Base-by-base conservation (phyloP, 2,329 filamentous ascomycete genomes). In the Aspergillus spinulosporus region DNA sequence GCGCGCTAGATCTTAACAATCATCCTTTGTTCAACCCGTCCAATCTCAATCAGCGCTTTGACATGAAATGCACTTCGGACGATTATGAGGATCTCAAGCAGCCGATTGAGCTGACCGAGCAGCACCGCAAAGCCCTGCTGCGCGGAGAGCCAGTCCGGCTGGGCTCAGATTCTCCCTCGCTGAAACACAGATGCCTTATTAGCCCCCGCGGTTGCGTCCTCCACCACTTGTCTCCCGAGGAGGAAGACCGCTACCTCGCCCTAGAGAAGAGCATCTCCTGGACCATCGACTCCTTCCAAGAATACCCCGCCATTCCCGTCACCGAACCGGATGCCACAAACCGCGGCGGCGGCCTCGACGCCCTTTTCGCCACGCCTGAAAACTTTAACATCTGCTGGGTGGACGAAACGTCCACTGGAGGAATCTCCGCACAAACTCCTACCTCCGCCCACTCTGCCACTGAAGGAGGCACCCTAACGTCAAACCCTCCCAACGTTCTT, bases 331-430 rank as follows among this genome's bases (percentile, higher is more conserved):
- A 78, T 46, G 64, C 68, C n/a, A 74, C 70, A 48, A 78, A 79
- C 57, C 71, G 75, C 28, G 72, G 68, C 32, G 76, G 76, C 5
- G 76, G 76, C 2, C 66, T 79, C 31, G 76, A 78, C 54, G 73
- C 75, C 5, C 71, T 79, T 14, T 76, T 76, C 32, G 71, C 74
- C 12, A 73, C 71, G 2, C 75, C 76, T 1, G 76, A 78, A 57
- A 74, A 74, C 14, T 78, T 76, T 61, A 77, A 76, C 36, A 69
- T 78, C 53, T 70, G 73, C 59, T 78, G 76, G 76, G 69, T 78
- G 5, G 74, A 75, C 34, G 73, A 75, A 21, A 60, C 65, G 3
- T 60, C 68, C 14, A 56, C 63, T 5, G 64, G 60, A 3, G 34
- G 9, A 12, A 53, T 72, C 34, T 65, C 66, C 15, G 64, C 68